Evolutionary conservation across 2,329 filamentous ascomycete species (phyloP).

Genomic region (Penicillium brevicompactum): DNA sequence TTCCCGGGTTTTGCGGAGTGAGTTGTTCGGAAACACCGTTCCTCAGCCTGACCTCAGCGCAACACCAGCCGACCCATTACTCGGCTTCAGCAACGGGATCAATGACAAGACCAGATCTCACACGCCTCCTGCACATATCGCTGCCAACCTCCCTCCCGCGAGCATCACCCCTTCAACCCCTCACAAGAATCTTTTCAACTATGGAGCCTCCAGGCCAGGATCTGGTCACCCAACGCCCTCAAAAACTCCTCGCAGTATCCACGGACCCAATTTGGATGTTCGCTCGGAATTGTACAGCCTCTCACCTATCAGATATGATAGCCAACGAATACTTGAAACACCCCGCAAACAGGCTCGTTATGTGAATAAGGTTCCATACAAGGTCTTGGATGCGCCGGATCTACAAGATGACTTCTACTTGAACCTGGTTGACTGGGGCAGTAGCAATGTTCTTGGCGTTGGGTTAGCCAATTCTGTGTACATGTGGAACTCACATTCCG

Average conservation of each 20-base stretch:
- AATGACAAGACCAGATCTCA: slow-evolving; percentile 72
- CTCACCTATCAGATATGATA: slow-evolving; percentile 89
- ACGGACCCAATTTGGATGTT: slow-evolving; percentile 85
- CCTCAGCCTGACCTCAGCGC: slow-evolving; percentile 74
- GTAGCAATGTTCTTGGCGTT: slow-evolving; percentile 89
- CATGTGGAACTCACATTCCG: slow-evolving; percentile 95
- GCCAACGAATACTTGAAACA: slow-evolving; percentile 89
- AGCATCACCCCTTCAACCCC: slow-evolving; percentile 88
- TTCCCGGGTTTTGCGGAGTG: slow-evolving; percentile 80
- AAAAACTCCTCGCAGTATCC: slow-evolving; percentile 83
- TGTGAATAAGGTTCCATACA: slow-evolving; percentile 95
- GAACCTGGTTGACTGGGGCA: slow-evolving; percentile 97
- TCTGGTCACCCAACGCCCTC: slow-evolving; percentile 85
- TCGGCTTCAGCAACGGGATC: slow-evolving; percentile 49
- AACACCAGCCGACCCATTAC: slow-evolving; percentile 59
- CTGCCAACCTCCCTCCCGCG: slow-evolving; percentile 67
- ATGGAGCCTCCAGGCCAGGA: slow-evolving; percentile 73
- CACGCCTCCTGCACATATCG: slow-evolving; percentile 74
- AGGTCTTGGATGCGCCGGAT: slow-evolving; percentile 94
- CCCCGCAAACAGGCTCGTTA: slow-evolving; percentile 85
- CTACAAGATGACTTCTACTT: slow-evolving; percentile 97
- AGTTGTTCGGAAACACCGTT: slow-evolving; percentile 88
- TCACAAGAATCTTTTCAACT: slow-evolving; percentile 95
- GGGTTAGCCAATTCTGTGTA: slow-evolving; percentile 92
- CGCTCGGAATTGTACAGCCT: slow-evolving; percentile 92